Conservation (phyloP, 2,329 filamentous ascomycete genomes). For the Microcera coccophila region DNA sequence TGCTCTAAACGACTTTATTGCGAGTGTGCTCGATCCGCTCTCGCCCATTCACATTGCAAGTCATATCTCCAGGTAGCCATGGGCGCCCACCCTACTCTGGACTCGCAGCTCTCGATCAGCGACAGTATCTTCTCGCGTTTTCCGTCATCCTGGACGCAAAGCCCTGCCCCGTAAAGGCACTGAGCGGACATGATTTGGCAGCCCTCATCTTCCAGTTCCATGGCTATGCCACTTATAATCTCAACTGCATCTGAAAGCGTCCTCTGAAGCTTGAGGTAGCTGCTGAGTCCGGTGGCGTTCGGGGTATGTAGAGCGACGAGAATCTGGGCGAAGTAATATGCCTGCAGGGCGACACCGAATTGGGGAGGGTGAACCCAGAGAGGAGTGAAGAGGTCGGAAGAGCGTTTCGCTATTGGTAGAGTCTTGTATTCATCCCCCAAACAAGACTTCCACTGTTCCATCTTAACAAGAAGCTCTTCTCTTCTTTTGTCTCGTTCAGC, state of each 20-base stretch:
- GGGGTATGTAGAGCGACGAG: constrained; percentile 36
- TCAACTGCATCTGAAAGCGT: constrained; percentile 20
- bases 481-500: constrained; percentile 13
- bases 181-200: constrained; percentile 42
- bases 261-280: constrained; percentile 36
- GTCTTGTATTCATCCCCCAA: constrained; percentile 38
- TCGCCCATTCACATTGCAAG: constrained; percentile 27
- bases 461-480: constrained; percentile 22
- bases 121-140: constrained; percentile 34
- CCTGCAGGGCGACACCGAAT: constrained; percentile 11
- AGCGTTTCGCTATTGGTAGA: constrained; percentile 31
- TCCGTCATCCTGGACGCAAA: constrained; percentile 35
- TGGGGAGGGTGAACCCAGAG: not conserved
- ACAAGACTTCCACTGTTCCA: constrained; percentile 31
- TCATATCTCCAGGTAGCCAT: constrained; percentile 32
- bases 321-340: constrained; percentile 13
- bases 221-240: constrained; percentile 46
- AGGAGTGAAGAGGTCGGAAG: not conserved
- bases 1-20: no score
- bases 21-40: constrained; percentile 15
- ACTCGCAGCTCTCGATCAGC: constrained; percentile 34
- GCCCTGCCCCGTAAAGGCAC: constrained; percentile 40
- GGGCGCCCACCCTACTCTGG: constrained; percentile 34
- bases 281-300: constrained; percentile 33
- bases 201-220: constrained; percentile 39